These are phyloP conservation scores for Diaporthe capsici DNA, from an alignment of 2,329 filamentous ascomycete genomes.

Conservation along the genomic window DNA sequence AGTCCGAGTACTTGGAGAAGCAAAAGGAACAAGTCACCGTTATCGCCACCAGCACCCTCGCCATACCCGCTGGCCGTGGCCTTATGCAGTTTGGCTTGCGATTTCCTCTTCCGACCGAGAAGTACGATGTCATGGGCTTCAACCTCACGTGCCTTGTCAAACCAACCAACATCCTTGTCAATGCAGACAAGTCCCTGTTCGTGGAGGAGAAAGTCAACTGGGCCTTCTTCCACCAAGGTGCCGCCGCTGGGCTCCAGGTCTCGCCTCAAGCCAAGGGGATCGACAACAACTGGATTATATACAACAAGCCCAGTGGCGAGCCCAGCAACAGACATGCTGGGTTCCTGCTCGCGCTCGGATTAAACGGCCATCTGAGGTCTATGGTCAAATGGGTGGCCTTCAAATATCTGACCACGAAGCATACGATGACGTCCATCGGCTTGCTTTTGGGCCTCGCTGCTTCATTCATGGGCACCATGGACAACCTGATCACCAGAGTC, in stretches of 20 bases:
- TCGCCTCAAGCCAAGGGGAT: conserved; percentile 92
- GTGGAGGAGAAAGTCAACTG: conserved; percentile 98
- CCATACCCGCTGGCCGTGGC: conserved; percentile 88
- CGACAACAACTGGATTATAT: conserved; percentile 98
- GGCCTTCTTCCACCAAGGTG: conserved; percentile 98
- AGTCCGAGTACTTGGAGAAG: conserved; percentile 89
- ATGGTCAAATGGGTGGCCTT: conserved; percentile 99
- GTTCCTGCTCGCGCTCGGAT: conserved; percentile 88
- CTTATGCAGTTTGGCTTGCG: conserved; percentile 91
- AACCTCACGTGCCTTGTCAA: conserved; percentile 93
- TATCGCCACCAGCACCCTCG: conserved; percentile 88
- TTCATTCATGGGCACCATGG: conserved; percentile 97
- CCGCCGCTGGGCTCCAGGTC: conserved; percentile 92
- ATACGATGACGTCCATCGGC: conserved; percentile 98
- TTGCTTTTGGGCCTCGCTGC: conserved; percentile 92
- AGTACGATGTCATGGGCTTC: conserved; percentile 90
- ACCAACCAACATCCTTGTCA: conserved; percentile 90
- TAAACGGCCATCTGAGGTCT: conserved; percentile 94
- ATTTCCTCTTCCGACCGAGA: conserved; percentile 91
- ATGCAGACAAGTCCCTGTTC: conserved; percentile 89
- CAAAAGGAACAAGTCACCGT: conserved; percentile 92
- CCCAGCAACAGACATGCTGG: conserved; percentile 97
- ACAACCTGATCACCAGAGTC: conserved; percentile 91
- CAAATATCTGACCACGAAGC: conserved; percentile 98
- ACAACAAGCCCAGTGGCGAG: conserved; percentile 91